These are phyloP conservation scores for Annulohypoxylon nitens DNA, from an alignment of 495 filamentous ascomycete genomes.

Conservation along the genomic window DNA sequence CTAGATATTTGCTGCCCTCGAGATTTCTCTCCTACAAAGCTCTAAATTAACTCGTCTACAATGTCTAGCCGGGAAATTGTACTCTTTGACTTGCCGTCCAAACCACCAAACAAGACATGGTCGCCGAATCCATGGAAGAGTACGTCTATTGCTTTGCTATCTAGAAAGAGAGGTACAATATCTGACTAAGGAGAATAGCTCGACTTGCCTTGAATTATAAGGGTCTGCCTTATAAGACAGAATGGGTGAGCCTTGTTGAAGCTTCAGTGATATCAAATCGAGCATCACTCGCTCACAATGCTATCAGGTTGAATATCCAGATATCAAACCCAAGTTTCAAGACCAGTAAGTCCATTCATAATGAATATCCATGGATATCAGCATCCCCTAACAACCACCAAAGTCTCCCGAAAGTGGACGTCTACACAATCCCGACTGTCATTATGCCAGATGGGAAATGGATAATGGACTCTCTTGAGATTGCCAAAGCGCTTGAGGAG, in stretches of 20 bases:
- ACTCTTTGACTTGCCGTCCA: constrained; percentile 71
- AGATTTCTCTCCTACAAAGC: constrained; percentile 16
- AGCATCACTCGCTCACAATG: constrained; percentile 5
- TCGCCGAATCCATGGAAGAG: constrained; percentile 73
- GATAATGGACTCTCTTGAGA: constrained; percentile 69
- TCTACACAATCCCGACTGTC: constrained; percentile 70
- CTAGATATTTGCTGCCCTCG: neutral
- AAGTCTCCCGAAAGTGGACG: constrained; percentile 51
- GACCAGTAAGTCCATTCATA: constrained; percentile 54
- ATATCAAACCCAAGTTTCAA: constrained; percentile 64
- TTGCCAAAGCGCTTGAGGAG: constrained; percentile 65
- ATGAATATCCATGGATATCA: neutral
- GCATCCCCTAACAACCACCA: constrained; percentile 32
- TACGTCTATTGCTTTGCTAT: constrained; percentile 46
- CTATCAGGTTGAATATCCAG: constrained; percentile 69
- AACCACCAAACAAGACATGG: constrained; percentile 61
- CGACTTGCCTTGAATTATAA: constrained; percentile 73
- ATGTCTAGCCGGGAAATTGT: constrained; percentile 52
- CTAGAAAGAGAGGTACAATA: neutral
- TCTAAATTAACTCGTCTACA: neutral
- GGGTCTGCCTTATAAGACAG: constrained; percentile 70
- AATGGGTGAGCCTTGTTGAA: constrained; percentile 62
- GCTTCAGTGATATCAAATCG: neutral
- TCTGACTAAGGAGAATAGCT: constrained; percentile 52
- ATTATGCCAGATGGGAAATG: constrained; percentile 64